phyloP scores from a whole-genome alignment of 352 stramenopile species.

The Phytophthora tentaculata region DNA sequence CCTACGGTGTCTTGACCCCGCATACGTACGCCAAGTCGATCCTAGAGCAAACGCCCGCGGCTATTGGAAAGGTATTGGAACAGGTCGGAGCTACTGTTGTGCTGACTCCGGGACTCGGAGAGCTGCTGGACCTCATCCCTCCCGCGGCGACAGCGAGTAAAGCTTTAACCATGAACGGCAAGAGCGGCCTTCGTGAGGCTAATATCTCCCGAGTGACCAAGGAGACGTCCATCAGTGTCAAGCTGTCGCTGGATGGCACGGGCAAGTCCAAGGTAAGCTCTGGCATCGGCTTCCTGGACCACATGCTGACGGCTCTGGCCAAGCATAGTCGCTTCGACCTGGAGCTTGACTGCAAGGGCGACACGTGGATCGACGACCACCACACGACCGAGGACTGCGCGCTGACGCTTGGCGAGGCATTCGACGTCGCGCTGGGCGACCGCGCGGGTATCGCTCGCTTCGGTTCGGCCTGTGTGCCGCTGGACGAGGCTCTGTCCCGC shows the following conservation, averaged over 20 bases:
- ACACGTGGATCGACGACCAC: conserved; percentile 97
- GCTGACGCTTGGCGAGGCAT: conserved; percentile 93
- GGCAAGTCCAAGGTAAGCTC: conserved; percentile 86
- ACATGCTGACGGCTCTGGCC: conserved; percentile 89
- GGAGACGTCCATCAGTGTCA: conserved; percentile 94
- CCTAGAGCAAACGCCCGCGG: conserved; percentile 58
- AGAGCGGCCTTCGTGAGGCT: conserved; percentile 39
- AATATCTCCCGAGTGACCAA: conserved; percentile 88
- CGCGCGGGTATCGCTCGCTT: conserved; percentile 90
- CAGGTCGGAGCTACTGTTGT: conserved; percentile 66
- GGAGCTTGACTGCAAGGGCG: conserved; percentile 89
- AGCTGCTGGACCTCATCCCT: conserved; percentile 85
- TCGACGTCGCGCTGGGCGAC: conserved; percentile 91
- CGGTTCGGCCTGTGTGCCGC: conserved; percentile 85
- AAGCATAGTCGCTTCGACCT: conserved; percentile 93
- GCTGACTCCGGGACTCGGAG: conserved; percentile 72
- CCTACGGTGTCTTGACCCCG: conserved; percentile 89
- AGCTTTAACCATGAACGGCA: conserved; percentile 1
- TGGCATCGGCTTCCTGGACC: conserved; percentile 93
- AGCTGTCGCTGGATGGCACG: conserved; percentile 89
- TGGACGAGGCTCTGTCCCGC: conserved; percentile 91
- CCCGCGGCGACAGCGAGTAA: conserved; percentile 10
- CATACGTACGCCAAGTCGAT: conserved; percentile 83
- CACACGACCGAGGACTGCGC: conserved; percentile 96
- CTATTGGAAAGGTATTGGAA: conserved; percentile 60